phyloP scores from a whole-genome alignment of 495 filamentous ascomycete genomes.

The Penicillium herquei region DNA sequence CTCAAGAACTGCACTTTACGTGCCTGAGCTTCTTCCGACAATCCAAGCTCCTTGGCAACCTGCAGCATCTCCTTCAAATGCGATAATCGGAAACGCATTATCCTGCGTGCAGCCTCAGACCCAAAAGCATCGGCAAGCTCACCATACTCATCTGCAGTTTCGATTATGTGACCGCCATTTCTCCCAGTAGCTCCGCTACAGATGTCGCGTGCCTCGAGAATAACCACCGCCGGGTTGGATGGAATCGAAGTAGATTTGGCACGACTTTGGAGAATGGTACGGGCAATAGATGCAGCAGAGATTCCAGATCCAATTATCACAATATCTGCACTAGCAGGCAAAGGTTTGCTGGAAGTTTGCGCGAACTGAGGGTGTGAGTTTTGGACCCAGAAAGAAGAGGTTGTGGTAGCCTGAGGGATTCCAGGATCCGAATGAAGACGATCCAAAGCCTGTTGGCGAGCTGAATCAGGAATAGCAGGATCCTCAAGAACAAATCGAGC shows the following conservation, averaged over 20 bases:
- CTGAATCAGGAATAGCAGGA: conserved; percentile 12
- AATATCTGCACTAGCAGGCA: conserved; percentile 60
- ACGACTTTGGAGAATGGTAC: conserved; percentile 51
- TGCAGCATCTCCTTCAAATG: conserved; percentile 32
- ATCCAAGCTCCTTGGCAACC: conserved; percentile 29
- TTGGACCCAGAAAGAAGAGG: conserved; percentile 72
- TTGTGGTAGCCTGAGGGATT: conserved; percentile 46
- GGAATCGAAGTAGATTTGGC: conserved; percentile 21
- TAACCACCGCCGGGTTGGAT: conserved; percentile 49
- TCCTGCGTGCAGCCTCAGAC: conserved; percentile 23
- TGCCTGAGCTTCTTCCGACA: conserved; percentile 24
- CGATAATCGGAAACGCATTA: conserved; percentile 28
- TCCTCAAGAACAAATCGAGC: conserved; percentile 19
- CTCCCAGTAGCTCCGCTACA: conserved; percentile 81
- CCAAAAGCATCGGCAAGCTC: conserved; percentile 25
- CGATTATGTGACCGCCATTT: conserved; percentile 41
- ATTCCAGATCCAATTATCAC: conserved; percentile 74
- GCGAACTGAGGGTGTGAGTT: conserved; percentile 52
- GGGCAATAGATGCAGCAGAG: conserved; percentile 64
- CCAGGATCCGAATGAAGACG: conserved; percentile 31
- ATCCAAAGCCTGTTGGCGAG: conserved; percentile 25
- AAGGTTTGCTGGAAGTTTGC: conserved; percentile 56
- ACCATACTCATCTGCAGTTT: conserved; percentile 27
- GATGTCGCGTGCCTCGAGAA: conserved; percentile 77
- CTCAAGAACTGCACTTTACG: conserved; percentile 35